Evolutionary conservation across 257 asterid species (phyloP).

Genomic region (Linderniella brevidens): DNA sequence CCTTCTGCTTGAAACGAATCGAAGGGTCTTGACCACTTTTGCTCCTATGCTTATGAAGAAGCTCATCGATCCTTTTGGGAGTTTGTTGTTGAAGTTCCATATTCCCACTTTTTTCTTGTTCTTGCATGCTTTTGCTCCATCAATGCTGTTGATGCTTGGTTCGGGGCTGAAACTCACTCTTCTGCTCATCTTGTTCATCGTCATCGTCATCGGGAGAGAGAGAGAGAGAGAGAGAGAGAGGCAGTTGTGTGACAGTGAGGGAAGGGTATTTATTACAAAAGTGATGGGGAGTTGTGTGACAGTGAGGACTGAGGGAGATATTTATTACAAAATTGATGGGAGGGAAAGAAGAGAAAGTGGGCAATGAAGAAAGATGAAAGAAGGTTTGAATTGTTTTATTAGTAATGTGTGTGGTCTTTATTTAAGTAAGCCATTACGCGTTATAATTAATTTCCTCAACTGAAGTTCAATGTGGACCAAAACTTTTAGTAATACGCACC

Average conservation of each 20-base stretch:
- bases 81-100: conserved; percentile 18
- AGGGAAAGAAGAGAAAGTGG: conserved; percentile 8
- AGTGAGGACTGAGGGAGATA: no score
- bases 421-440: no score
- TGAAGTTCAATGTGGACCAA: no score
- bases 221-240: conserved; percentile 12
- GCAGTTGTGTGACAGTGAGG: conserved; percentile 1
- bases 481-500: no score
- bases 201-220: not conserved
- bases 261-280: not conserved
- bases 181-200: conserved; percentile 23
- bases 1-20: conserved; percentile 20
- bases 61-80: conserved; percentile 19
- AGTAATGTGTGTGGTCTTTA: no score
- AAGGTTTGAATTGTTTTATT: no score
- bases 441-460: no score
- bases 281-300: conserved; percentile 8
- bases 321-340: conserved; percentile 8
- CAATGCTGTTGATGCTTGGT: conserved; percentile 8
- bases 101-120: conserved; percentile 16
- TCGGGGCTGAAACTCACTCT: conserved; percentile 44
- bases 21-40: conserved; percentile 36
- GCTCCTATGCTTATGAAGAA: conserved; percentile 40
- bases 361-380: conserved; percentile 7
- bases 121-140: conserved; percentile 3